Conservation (phyloP, 352 stramenopile genomes). For the Globisporangium heterothallicum region DNA sequence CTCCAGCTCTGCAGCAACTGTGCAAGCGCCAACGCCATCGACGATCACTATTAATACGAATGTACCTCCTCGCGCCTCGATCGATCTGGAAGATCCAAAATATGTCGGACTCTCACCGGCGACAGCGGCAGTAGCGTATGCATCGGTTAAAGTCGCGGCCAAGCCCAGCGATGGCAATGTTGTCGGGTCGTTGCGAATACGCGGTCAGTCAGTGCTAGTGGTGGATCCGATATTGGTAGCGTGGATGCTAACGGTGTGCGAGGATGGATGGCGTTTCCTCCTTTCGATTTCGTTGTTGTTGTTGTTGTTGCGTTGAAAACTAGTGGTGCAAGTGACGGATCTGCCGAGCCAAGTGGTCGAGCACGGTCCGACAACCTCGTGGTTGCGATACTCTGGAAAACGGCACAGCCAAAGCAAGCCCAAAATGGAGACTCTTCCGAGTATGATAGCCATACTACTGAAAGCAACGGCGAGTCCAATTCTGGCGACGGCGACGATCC, state of each 20-base stretch:
- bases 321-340: constrained; percentile 50
- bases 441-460: constrained; percentile 53
- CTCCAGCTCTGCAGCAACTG: constrained; percentile 11
- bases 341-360: constrained; percentile 26
- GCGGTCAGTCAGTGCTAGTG: constrained; percentile 22
- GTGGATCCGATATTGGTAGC: background rate
- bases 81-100: constrained; percentile 6
- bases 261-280: background rate
- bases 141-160: constrained; percentile 37
- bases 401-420: constrained; percentile 18
- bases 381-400: constrained; percentile 37
- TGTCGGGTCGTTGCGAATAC: constrained; percentile 48
- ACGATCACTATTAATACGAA: background rate
- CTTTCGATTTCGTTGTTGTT: background rate
- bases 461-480: constrained; percentile 21
- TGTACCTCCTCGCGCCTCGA: background rate
- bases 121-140: constrained; percentile 39
- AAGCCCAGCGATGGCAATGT: constrained; percentile 36
- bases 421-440: constrained; percentile 18
- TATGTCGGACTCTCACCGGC: constrained; percentile 35
- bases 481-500: constrained; percentile 38
- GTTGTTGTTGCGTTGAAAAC: background rate
- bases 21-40: constrained; percentile 1
- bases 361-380: constrained; percentile 26
- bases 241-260: background rate